Evolutionary conservation across 2,329 filamentous ascomycete species (phyloP), one percentile per base, ranked within the genome.

Genomic region (Plenodomus biglobosus): DNA sequence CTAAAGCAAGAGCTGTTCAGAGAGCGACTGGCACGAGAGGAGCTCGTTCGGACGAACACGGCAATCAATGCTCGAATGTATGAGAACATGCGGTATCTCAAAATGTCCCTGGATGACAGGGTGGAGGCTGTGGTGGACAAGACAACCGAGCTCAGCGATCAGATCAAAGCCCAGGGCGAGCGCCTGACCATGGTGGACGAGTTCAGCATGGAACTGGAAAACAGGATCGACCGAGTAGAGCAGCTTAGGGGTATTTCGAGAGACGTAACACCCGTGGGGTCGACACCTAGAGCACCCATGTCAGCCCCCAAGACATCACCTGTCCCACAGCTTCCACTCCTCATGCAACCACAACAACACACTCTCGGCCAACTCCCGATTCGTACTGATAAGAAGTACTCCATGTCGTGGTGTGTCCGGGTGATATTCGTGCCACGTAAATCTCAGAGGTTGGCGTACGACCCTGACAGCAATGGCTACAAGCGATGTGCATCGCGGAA

Each of bases 111-210:
- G 61, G 71, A 73, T 45, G 71, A 73, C 53, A 68, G 65, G 53
- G 65, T 73, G 30, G 71, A 73, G 55, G 70, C 68, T 7, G 69
- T 72, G n/a, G 68, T 73, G 17, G 70, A 73, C 53, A 65, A 66
- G 51, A 71, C 69, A 27, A 68, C 70, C 16, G 66, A 71, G 32
- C 68, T 66, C 54, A 62, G 66, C 40, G 65, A 72, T 41, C 65
- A 67, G 51, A 69, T 73, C 58, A 70, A 69, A 50, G 55, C 71
- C 22, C 66, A 70, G 44, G 50, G 44, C 13, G 66, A 72, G 54
- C 62, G 68, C 38, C 44, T 73, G 52, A 66, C 57, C 15, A 60
- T 70, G 53, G 64, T 73, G n/a, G 71, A 73, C 43, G 71, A 73
- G 36, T 62, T 66, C 15, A 70, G 68, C 16, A 73, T 73, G 71